Conservation (phyloP, 495 filamentous ascomycete genomes). For the Daldinia childiae region DNA sequence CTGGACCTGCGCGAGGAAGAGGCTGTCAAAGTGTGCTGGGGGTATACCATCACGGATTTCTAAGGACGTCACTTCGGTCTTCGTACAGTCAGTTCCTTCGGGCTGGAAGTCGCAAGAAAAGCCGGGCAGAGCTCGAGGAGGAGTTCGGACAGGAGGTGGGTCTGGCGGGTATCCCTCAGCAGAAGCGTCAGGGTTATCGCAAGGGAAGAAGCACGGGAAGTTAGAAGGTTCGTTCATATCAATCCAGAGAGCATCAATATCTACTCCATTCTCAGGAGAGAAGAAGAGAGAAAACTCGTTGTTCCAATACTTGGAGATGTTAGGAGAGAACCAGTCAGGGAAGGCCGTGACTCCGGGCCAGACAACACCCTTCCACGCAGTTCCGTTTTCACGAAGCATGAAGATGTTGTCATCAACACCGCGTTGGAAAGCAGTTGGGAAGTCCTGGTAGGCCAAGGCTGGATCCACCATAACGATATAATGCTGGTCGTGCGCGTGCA, state of each 20-base stretch:
- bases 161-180: constrained; percentile 70
- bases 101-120: constrained; percentile 79
- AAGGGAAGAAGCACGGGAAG: constrained; percentile 79
- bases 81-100: constrained; percentile 47
- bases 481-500: constrained; percentile 78
- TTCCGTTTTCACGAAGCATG: constrained; percentile 70
- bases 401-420: constrained; percentile 71
- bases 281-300: constrained; percentile 78
- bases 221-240: constrained; percentile 80
- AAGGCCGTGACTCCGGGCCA: constrained; percentile 86
- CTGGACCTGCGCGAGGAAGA: constrained; percentile 33
- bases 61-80: constrained; percentile 30
- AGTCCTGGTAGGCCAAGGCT: constrained; percentile 75
- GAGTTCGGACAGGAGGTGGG: constrained; percentile 69
- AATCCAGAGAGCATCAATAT: constrained; percentile 90
- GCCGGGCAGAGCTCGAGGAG: constrained; percentile 72
- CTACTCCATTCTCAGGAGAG: constrained; percentile 67
- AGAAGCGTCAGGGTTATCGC: constrained; percentile 63
- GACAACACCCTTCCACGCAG: constrained; percentile 78
- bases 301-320: constrained; percentile 76
- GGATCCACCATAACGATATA: constrained; percentile 92
- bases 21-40: constrained; percentile 27
- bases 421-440: constrained; percentile 67
- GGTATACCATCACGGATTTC: constrained; percentile 37
- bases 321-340: constrained; percentile 84